Percentiles rank a stretch among this genome's conserved stretches.
Evolutionary conservation across 2,329 filamentous ascomycete genomes (phyloP).

Genomic region (Clathrospora elynae): DNA sequence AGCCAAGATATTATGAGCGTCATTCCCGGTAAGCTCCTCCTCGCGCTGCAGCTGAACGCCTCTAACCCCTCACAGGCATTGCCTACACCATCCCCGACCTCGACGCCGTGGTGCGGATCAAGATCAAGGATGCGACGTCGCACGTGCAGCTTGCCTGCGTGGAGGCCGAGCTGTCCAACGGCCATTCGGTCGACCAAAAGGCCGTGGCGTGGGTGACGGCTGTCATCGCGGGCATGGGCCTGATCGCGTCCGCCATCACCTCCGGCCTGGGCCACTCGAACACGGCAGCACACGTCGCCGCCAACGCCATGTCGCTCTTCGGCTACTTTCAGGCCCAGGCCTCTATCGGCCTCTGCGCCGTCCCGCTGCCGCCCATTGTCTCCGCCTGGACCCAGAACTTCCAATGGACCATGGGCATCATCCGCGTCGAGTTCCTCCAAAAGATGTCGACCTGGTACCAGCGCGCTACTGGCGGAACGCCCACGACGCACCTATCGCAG

Average conservation of each 20-base stretch:
- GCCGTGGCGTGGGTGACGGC: conserved; percentile 90
- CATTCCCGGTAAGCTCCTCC: conserved; percentile 65
- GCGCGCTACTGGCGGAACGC: conserved; percentile 84
- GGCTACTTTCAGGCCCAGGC: conserved; percentile 94
- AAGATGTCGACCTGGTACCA: conserved; percentile 94
- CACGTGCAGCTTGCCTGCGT: conserved; percentile 77
- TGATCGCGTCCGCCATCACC: conserved; percentile 83
- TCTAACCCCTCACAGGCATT: conserved; percentile 60
- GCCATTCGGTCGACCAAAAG: conserved; percentile 86
- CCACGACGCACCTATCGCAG: conserved; percentile 76
- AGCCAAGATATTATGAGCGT: conserved; percentile 64
- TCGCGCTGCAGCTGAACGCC: neutral
- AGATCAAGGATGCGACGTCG: conserved; percentile 73
- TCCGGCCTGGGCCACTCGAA: conserved; percentile 92
- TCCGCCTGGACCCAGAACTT: conserved; percentile 96
- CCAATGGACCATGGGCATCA: conserved; percentile 97
- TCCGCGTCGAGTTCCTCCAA: conserved; percentile 85
- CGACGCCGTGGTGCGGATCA: conserved; percentile 81
- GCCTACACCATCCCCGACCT: conserved; percentile 90
- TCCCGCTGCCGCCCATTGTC: conserved; percentile 84
- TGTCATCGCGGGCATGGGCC: conserved; percentile 80
- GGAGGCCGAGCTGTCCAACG: conserved; percentile 85
- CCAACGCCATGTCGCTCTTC: conserved; percentile 92
- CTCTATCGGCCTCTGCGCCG: conserved; percentile 82
- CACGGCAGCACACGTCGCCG: conserved; percentile 90